Percentiles rank a stretch among this genome's conserved stretches.
Evolutionary conservation across 2,329 filamentous ascomycete genomes (phyloP).

Genomic region (Aureobasidium sp.): DNA sequence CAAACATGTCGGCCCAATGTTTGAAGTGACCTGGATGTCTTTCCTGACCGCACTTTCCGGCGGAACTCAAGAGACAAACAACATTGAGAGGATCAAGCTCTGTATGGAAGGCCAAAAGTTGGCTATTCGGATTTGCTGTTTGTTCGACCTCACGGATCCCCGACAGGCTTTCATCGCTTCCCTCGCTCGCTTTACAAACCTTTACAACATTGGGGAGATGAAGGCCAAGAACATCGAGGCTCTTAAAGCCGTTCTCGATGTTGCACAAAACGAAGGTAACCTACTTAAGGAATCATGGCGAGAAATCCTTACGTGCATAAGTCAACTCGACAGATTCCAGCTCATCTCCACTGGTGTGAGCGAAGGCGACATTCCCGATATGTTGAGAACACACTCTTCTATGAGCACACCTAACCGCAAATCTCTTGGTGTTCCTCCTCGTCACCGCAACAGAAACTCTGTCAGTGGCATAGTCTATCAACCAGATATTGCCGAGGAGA

Average conservation of each 20-base stretch:
- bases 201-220: slow-evolving; percentile 94
- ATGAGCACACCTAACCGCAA: slow-evolving; percentile 46
- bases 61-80: slow-evolving; percentile 87
- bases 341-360: slow-evolving; percentile 92
- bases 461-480: slow-evolving; percentile 43
- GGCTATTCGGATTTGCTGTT: slow-evolving; percentile 83
- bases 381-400: slow-evolving; percentile 56
- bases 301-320: slow-evolving; percentile 89
- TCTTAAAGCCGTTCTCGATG: slow-evolving; percentile 79
- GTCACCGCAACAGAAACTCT: slow-evolving; percentile 34
- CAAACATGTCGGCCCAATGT: slow-evolving; percentile 96
- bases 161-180: slow-evolving; percentile 91
- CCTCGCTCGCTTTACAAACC: slow-evolving; percentile 84
- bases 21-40: slow-evolving; percentile 98
- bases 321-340: slow-evolving; percentile 89
- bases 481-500: slow-evolving; percentile 81
- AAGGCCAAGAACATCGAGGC: slow-evolving; percentile 94
- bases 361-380: slow-evolving; percentile 84
- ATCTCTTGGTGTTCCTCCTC: slow-evolving; percentile 54
- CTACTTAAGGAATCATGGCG: slow-evolving; percentile 85
- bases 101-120: slow-evolving; percentile 95
- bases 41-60: slow-evolving; percentile 91
- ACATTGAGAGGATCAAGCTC: slow-evolving; percentile 80
- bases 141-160: slow-evolving; percentile 89
- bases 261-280: slow-evolving; percentile 89